A percentile compares a stretch with the other conserved stretches of the same genome.
These are phyloP conservation scores for Pseudofabraea citricarpa DNA, from an alignment of 2,329 filamentous ascomycete genomes.

Conservation along the genomic window DNA sequence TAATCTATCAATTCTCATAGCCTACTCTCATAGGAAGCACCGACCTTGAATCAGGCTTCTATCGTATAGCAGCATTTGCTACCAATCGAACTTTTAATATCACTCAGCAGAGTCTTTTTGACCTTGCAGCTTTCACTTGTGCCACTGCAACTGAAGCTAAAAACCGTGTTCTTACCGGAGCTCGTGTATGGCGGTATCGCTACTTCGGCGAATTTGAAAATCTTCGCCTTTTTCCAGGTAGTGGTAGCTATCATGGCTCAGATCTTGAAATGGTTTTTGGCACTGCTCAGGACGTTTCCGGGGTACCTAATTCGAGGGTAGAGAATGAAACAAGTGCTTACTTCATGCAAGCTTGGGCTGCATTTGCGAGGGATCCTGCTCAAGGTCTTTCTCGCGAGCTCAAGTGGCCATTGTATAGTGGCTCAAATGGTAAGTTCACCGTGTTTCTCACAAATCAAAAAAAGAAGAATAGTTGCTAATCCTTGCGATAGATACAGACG, in stretches of 20 bases:
- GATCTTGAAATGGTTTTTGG: conserved; percentile 27
- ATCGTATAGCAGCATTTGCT: conserved; percentile 10
- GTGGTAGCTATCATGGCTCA: conserved; percentile 25
- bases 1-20: neutral
- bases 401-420: conserved; percentile 13
- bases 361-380: conserved; percentile 28
- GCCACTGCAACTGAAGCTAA: conserved; percentile 17
- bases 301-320: conserved; percentile 6
- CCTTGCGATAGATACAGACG: neutral
- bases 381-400: conserved; percentile 17
- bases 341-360: conserved; percentile 26
- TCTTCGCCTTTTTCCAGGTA: conserved; percentile 17
- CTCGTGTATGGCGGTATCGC: conserved; percentile 28
- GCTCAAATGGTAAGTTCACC: conserved; percentile 2
- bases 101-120: conserved; percentile 14
- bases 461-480: neutral
- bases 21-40: conserved; percentile 18
- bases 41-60: conserved; percentile 21
- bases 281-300: conserved; percentile 21
- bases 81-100: conserved; percentile 1
- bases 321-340: conserved; percentile 12
- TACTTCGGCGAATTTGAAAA: conserved; percentile 27
- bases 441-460: neutral
- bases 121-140: conserved; percentile 25
- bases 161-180: conserved; percentile 8